Conservation (phyloP, 2,329 filamentous ascomycete species). For the Colletotrichum lentis region DNA sequence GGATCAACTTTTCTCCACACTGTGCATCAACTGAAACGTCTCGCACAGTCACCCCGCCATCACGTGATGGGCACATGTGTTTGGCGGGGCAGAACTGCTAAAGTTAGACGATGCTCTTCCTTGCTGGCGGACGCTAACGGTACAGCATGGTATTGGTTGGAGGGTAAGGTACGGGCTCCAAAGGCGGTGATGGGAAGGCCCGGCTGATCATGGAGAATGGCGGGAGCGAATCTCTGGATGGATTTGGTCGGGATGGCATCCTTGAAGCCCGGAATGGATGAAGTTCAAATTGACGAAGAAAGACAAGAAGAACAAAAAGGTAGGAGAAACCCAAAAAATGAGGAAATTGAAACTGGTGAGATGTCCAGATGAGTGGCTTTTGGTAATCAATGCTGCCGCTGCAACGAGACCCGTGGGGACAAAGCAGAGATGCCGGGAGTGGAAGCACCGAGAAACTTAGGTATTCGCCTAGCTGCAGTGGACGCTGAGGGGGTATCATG, state of each 20-base stretch:
- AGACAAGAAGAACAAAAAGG: not conserved
- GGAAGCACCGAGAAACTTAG: constrained; percentile 34
- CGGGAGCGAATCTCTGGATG: constrained; percentile 6
- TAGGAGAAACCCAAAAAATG: no score
- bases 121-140: constrained; percentile 20
- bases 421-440: constrained; percentile 33
- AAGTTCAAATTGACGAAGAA: not conserved
- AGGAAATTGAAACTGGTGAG: constrained; percentile 2
- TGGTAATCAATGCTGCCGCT: not conserved
- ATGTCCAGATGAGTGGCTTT: constrained; percentile 10
- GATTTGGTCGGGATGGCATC: not conserved
- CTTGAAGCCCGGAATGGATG: not conserved
- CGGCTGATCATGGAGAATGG: constrained; percentile 31
- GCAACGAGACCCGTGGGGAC: not conserved
- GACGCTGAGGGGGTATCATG: constrained; percentile 33
- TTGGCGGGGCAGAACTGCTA: constrained; percentile 31
- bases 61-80: constrained; percentile 11
- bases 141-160: constrained; percentile 16
- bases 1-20: not conserved
- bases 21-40: not conserved
- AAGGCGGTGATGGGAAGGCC: constrained; percentile 35
- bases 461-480: constrained; percentile 28
- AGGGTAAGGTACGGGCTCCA: constrained; percentile 22
- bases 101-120: constrained; percentile 21
- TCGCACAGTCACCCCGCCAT: constrained; percentile 36